Evolutionary conservation across 1,284 basidiomycete genomes (phyloP), one percentile per base, ranked within the genome.

Genomic region (Violaceomyces palustris): DNA sequence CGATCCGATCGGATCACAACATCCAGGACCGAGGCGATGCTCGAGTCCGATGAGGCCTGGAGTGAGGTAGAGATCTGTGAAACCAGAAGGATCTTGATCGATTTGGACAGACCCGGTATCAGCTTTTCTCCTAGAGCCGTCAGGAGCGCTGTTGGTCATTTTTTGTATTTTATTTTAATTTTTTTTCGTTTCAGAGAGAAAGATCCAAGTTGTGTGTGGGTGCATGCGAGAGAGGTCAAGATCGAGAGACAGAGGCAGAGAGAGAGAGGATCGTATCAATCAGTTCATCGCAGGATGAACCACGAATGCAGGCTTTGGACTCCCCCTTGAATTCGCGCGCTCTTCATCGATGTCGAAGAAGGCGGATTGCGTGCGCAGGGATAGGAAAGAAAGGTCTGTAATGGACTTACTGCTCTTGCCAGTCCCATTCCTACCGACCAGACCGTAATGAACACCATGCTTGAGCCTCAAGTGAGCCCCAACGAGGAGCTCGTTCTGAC

Each of bases 381-480:
- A n/a, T n/a, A n/a, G n/a, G n/a, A n/a, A n/a, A n/a, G n/a, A n/a
- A n/a, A n/a, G n/a, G n/a, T n/a, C 31, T 9, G 14, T 9, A 18
- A n/a, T 18, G 14, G 1, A 21, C 29, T 35, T 14, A 34, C 36
- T 64, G 10, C 43, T 50, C 64, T 83, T 83, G 18, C 81, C 82
- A n/a, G 77, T 75, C 0, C 81, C 82, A 64, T 83, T 83, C 22
- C 79, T 53, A 5, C 80, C 80, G 3, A 81, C 74, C 38, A 81
- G 72, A 10, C 75, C 80, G 67, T 82, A 82, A 31, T 77, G 76
- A 6, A 78, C 73, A 10, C 80, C 79, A 6, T 73, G 73, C 58
- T 81, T 80, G 28, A 83, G 67, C 51, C 78, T 75, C 8, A 83
- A 68, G 46, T 80, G 77, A 0, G 79, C 77, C 50, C 80, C 79